A percentile compares a stretch with the other conserved stretches of the same genome.
phyloP scores from a whole-genome alignment of 306 rosid species.

The Cicer chorassanicum region DNA sequence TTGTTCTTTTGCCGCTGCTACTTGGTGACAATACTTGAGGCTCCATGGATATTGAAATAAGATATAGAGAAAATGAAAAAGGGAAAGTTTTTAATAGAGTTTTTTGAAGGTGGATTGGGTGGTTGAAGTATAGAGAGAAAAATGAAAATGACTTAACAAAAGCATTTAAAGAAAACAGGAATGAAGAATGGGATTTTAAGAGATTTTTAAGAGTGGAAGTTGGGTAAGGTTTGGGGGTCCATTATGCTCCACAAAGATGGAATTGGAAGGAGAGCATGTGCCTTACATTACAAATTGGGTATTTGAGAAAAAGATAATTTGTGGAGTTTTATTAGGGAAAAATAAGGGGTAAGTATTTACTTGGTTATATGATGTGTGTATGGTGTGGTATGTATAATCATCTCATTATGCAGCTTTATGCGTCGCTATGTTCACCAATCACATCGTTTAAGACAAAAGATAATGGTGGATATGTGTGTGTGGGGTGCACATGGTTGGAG shows the following conservation, averaged over 20 bases:
- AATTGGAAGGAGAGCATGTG: conserved; percentile 44
- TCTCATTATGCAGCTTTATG: conserved; percentile 40
- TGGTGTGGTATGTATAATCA: not conserved
- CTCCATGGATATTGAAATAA: conserved; percentile 50
- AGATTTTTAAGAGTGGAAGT: conserved; percentile 36
- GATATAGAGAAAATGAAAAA: conserved; percentile 7
- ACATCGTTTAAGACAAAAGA: conserved; percentile 34
- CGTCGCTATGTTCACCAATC: conserved; percentile 22
- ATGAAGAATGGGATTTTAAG: conserved; percentile 46
- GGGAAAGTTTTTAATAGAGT: not conserved
- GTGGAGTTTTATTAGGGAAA: not conserved
- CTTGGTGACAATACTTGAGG: conserved; percentile 46
- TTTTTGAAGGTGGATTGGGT: conserved; percentile 30
- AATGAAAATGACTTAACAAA: conserved; percentile 48
- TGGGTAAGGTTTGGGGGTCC: conserved; percentile 43
- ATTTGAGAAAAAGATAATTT: conserved; percentile 32
- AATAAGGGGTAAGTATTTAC: not conserved
- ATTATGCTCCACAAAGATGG: conserved; percentile 37
- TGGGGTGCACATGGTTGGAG: conserved; percentile 51
- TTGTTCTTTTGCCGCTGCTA: not conserved
- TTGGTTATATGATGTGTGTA: not conserved
- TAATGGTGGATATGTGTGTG: conserved; percentile 37
- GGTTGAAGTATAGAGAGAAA: conserved; percentile 28
- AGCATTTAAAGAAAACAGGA: conserved; percentile 46
- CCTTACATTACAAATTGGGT: conserved; percentile 28